phyloP scores from a whole-genome alignment of 1,284 basidiomycete genomes.

The Sporisorium sorghi region DNA sequence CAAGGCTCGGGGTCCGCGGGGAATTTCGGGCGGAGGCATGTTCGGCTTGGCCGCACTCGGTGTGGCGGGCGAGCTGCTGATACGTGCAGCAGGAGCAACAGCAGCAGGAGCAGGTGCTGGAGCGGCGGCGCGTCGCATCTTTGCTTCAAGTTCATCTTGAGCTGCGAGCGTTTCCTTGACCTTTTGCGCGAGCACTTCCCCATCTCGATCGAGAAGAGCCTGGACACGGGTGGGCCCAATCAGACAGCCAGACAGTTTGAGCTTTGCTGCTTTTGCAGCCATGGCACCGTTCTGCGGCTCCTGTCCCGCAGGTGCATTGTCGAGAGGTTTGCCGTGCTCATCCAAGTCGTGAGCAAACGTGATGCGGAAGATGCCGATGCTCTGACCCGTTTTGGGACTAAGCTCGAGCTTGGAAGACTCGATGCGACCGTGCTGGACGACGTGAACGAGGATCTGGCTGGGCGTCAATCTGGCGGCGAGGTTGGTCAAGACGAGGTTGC shows the following conservation, averaged over 20 bases:
- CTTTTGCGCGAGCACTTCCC: constrained; percentile 30
- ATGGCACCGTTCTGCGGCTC: constrained; percentile 48
- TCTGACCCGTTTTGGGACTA: constrained; percentile 82
- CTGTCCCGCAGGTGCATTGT: constrained; percentile 4
- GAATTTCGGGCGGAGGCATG: constrained; percentile 37
- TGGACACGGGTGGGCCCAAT: constrained; percentile 26
- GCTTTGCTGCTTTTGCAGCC: constrained; percentile 39
- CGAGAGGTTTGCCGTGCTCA: constrained; percentile 35
- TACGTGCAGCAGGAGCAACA: constrained; percentile 4
- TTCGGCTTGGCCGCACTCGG: constrained; percentile 21
- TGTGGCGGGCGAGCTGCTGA: constrained; percentile 19
- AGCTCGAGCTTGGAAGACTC: constrained; percentile 81
- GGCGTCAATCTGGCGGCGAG: constrained; percentile 80
- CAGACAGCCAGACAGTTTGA: constrained; percentile 27
- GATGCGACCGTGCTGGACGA: constrained; percentile 78
- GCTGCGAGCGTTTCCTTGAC: constrained; percentile 32
- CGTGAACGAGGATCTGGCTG: constrained; percentile 77
- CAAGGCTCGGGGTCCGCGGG: constrained; percentile 23
- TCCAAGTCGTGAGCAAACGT: constrained; percentile 73
- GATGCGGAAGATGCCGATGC: constrained; percentile 84
- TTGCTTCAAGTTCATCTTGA: constrained; percentile 7
- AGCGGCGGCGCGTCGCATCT: constrained; percentile 12
- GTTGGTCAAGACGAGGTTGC: constrained; percentile 79
- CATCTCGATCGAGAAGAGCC: constrained; percentile 37
- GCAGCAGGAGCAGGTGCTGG: constrained; percentile 4